A percentile compares a stretch with the other conserved stretches of the same genome.
These are phyloP conservation scores for Aphanomyces euteiches DNA, from an alignment of 352 stramenopile genomes.

Conservation along the genomic window DNA sequence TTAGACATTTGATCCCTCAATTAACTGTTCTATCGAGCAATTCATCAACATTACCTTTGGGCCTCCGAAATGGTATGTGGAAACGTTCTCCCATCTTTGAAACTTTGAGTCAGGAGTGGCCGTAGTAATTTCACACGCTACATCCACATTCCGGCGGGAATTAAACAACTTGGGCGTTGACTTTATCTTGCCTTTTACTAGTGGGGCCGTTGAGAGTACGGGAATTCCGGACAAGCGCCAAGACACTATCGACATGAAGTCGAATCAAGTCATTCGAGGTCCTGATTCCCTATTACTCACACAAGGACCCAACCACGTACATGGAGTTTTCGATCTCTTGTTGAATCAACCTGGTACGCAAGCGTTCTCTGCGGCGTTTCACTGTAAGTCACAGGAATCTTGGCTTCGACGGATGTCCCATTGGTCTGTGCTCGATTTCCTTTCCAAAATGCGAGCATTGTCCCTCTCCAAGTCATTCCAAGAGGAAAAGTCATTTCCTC, in stretches of 20 bases:
- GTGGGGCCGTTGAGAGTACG: neutral
- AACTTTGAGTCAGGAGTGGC: neutral
- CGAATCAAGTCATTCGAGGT: slow-evolving; percentile 5
- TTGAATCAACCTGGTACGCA: slow-evolving; percentile 14
- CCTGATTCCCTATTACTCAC: slow-evolving; percentile 6
- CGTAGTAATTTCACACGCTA: slow-evolving; percentile 15
- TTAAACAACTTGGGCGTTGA: neutral
- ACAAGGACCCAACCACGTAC: slow-evolving; percentile 13
- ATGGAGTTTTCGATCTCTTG: slow-evolving; percentile 17
- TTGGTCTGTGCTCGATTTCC: slow-evolving; percentile 2
- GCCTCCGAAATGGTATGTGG: no score
- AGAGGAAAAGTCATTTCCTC: neutral
- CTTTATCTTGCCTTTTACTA: slow-evolving; percentile 2
- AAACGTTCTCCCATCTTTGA: neutral
- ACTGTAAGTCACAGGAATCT: neutral
- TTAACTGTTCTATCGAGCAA: neutral
- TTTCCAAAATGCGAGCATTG: slow-evolving; percentile 15
- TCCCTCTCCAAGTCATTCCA: slow-evolving; percentile 10
- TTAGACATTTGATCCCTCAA: neutral
- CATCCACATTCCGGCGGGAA: slow-evolving; percentile 8
- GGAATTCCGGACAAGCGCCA: neutral
- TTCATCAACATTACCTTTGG: neutral
- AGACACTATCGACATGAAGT: neutral
- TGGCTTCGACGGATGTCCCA: slow-evolving; percentile 12
- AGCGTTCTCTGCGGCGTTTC: neutral